phyloP scores from a whole-genome alignment of 2,329 filamentous ascomycete species.

The Epichloe coenophiala region DNA sequence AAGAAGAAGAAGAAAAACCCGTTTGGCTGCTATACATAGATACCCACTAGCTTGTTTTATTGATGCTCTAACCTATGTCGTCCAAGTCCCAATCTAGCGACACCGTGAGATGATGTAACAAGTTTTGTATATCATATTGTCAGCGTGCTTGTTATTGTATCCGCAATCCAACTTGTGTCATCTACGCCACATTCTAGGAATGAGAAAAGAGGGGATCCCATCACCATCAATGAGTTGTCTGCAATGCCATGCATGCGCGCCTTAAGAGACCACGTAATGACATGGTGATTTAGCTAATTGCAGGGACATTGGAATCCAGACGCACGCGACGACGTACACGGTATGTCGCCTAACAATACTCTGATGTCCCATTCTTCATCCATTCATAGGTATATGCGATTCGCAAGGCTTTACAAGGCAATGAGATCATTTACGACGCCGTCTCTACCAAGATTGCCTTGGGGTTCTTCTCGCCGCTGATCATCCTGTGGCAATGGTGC shows the following conservation, averaged over 20 bases:
- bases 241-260: neutral
- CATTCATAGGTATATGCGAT: no score
- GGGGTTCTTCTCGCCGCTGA: neutral
- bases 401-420: conserved; percentile 5
- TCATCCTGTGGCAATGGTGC: conserved; percentile 1
- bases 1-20: no score
- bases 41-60: no score
- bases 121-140: neutral
- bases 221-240: neutral
- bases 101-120: neutral
- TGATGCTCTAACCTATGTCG: no score
- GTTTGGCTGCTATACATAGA: no score
- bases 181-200: neutral
- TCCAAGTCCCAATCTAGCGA: no score
- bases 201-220: no score
- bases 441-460: neutral
- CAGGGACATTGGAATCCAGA: neutral
- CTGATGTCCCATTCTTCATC: neutral
- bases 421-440: conserved; percentile 2
- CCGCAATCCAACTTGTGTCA: neutral
- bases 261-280: neutral
- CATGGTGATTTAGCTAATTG: neutral
- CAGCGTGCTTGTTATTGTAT: neutral
- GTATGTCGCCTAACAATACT: neutral
- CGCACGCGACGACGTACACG: neutral